Base-by-base conservation (phyloP, 2,329 filamentous ascomycete species). In the Fusarium concolor region DNA sequence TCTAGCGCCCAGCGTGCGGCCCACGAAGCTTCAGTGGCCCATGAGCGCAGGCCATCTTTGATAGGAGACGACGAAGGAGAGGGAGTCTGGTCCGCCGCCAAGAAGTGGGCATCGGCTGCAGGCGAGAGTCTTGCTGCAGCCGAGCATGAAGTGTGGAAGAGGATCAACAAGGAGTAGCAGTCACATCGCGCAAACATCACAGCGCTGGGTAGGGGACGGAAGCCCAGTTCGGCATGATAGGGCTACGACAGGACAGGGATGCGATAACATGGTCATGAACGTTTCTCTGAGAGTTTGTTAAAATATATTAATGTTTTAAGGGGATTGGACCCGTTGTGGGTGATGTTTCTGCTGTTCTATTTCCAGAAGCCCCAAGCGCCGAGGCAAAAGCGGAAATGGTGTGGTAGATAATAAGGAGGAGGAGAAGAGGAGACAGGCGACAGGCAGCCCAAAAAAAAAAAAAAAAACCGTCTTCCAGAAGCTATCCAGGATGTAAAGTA, bases 131-230 rank as follows among this genome's bases (percentile, higher is more conserved):
- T 90, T 28, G 85, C 83, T 10, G 85, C 83, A 15, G 87, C 86
- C 15, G 88, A 90, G 79, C 80, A 79, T 50, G 86, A 89, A 76
- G 83, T 90, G 24, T 90, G 88, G 88, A 85, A 84, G 77, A 84
- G 83, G 73, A 87, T 90, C 74, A 89, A 87, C 77, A 88, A 87
- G 78, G 80, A 85, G 46, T 85, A 81, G 57, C 39, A 44, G 57
- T 46, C n/a, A 31, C 39, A 62, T 50, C 24, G 37, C 29, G 37
- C 43, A 37, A 59, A 35, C 14, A 44, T 5, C 26, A 43, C 47
- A 58, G 20, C 11, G 37, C 47, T 53, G 35, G 59, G 54, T 49
- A 68, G 55, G 59, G 58, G 41, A 46, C n/a, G 11, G 39, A 41
- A 41, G 41, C 43, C 51, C 28, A 37, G 53, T 51, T 64, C 43